phyloP scores from a whole-genome alignment of 2,329 filamentous ascomycete species.

The Trichoderma koningii region DNA sequence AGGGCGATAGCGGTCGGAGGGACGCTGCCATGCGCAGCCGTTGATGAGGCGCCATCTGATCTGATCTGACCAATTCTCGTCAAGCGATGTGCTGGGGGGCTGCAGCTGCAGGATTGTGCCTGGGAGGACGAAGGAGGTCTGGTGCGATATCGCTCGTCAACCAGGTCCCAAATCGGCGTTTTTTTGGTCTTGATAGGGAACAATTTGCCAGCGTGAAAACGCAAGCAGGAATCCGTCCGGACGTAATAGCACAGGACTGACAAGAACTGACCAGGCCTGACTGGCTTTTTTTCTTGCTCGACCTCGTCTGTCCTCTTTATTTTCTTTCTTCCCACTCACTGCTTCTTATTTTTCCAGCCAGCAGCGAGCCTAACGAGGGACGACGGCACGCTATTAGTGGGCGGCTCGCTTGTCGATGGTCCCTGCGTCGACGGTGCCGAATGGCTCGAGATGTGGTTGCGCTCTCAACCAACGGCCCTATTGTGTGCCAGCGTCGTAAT shows the following conservation, averaged over 20 bases:
- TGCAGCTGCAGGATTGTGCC: neutral
- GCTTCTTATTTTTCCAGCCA: slow-evolving; percentile 3
- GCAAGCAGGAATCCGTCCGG: neutral
- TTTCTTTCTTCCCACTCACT: neutral
- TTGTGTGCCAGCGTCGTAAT: neutral
- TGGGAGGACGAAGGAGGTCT: neutral
- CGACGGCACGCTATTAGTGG: slow-evolving; percentile 8
- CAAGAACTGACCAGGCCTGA: neutral
- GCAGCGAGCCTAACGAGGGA: neutral
- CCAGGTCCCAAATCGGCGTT: neutral
- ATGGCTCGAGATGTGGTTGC: neutral
- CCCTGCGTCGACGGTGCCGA: slow-evolving; percentile 8
- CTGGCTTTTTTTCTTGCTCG: neutral
- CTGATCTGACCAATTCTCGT: neutral
- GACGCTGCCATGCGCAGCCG: slow-evolving; percentile 10
- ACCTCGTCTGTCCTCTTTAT: neutral
- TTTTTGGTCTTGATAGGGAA: neutral
- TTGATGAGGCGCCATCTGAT: slow-evolving; percentile 23
- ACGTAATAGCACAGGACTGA: neutral
- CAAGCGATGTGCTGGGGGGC: neutral
- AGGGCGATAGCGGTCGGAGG: neutral
- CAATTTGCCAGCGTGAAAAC: neutral
- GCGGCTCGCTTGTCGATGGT: slow-evolving; percentile 9
- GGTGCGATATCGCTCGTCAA: neutral
- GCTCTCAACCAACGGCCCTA: neutral